phyloP scores from a whole-genome alignment of 164 flowering plant species.

The Tetrastigma voinierianum region DNA sequence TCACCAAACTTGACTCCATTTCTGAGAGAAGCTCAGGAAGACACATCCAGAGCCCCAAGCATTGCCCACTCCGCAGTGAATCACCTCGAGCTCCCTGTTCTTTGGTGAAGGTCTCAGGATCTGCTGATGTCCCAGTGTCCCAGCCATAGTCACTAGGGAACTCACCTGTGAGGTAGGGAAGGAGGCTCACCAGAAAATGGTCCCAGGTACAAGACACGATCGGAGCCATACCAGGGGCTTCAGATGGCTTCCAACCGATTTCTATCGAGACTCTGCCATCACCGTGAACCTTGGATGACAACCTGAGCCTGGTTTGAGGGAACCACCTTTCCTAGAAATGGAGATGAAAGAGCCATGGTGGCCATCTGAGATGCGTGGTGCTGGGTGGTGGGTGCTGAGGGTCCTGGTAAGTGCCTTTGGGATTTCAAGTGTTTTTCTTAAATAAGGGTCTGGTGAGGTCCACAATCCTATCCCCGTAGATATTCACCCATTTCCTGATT shows the following conservation, averaged over 20 bases:
- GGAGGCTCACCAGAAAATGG: slow-evolving; percentile 27
- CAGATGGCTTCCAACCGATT: slow-evolving; percentile 17
- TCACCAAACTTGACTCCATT: slow-evolving; percentile 32
- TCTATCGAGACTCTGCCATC: slow-evolving; percentile 23
- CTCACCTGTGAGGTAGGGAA: slow-evolving; percentile 23
- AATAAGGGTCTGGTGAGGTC: slow-evolving; percentile 15
- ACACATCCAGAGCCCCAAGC: slow-evolving; percentile 31
- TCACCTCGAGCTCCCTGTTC: slow-evolving; percentile 28
- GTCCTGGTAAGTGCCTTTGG: neutral
- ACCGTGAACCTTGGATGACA: slow-evolving; percentile 5
- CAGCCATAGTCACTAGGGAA: slow-evolving; percentile 31
- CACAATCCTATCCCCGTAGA: slow-evolving; percentile 23
- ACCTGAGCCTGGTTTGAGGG: slow-evolving; percentile 11
- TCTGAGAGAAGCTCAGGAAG: slow-evolving; percentile 26
- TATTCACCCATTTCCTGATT: slow-evolving; percentile 14
- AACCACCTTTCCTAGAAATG: slow-evolving; percentile 18
- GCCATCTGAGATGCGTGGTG: slow-evolving; percentile 10
- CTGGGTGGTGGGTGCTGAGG: neutral
- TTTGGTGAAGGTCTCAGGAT: slow-evolving; percentile 29
- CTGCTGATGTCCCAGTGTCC: slow-evolving; percentile 29
- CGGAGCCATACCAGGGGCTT: slow-evolving; percentile 23
- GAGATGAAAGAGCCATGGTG: slow-evolving; percentile 20
- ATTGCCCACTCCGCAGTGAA: slow-evolving; percentile 27
- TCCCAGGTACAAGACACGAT: slow-evolving; percentile 24
- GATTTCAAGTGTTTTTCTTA: neutral